A percentile compares a stretch with the other conserved stretches of the same genome.
phyloP scores from a whole-genome alignment of 768 basidiomycete genomes.

The Suillus decipiens region DNA sequence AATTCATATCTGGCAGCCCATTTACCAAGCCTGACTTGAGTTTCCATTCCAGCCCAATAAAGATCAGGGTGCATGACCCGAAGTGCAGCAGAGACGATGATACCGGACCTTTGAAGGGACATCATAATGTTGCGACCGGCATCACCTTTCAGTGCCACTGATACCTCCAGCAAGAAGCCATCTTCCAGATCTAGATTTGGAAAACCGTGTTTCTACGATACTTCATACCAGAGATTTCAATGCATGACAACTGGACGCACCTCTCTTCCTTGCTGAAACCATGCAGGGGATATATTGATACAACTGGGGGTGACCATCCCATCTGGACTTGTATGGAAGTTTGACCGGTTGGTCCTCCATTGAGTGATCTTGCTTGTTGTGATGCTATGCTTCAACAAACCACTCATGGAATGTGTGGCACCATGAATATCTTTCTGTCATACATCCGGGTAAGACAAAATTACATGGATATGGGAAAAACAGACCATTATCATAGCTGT shows the following conservation, averaged over 20 bases:
- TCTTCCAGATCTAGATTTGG: background rate
- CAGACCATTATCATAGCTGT: too few species aligned
- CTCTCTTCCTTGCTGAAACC: constrained; percentile 8
- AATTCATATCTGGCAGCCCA: too few species aligned
- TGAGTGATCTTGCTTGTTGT: background rate
- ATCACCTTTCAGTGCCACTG: background rate
- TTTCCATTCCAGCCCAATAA: background rate
- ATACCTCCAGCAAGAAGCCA: too few species aligned
- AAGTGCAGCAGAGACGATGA: background rate
- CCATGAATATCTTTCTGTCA: background rate
- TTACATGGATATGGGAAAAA: too few species aligned
- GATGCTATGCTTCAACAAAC: background rate
- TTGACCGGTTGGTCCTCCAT: background rate
- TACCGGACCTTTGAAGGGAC: background rate
- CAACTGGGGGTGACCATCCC: background rate
- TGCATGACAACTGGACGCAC: background rate
- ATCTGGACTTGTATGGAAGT: background rate
- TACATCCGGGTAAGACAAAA: too few species aligned
- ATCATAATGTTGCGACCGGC: background rate
- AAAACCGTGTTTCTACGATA: background rate
- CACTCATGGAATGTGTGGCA: background rate
- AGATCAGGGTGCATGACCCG: background rate
- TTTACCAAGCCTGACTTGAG: background rate
- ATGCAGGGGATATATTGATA: too few species aligned
- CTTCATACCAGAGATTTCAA: background rate